A percentile compares a stretch with the other conserved stretches of the same genome.
Evolutionary conservation across 805 yeast genomes (phyloP).

Genomic region (Debaryomyces hansenii): DNA sequence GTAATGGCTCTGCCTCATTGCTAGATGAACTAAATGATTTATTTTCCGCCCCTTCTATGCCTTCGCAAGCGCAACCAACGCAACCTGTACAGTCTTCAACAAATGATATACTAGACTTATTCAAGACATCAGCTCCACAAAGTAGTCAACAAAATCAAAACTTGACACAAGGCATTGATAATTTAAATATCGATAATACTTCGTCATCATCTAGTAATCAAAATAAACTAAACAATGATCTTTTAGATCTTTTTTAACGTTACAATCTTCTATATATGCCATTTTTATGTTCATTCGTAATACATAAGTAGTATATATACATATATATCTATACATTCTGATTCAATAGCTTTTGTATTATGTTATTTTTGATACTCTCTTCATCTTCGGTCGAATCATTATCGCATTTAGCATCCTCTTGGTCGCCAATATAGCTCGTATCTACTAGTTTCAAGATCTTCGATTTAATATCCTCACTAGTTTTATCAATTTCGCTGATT

Average conservation of each 20-base stretch:
- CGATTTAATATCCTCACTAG: slow-evolving; percentile 38
- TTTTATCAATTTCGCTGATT: slow-evolving; percentile 45
- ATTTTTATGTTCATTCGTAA: background rate
- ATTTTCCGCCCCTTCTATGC: slow-evolving; percentile 45
- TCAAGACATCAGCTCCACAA: slow-evolving; percentile 21
- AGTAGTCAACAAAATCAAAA: slow-evolving; percentile 5
- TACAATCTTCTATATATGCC: background rate
- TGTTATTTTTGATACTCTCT: slow-evolving; percentile 2
- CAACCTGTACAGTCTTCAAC: slow-evolving; percentile 13
- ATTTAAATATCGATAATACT: slow-evolving; percentile 8
- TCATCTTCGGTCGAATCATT: background rate
- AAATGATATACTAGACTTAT: slow-evolving; percentile 50
- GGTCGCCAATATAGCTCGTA: background rate
- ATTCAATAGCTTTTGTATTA: slow-evolving; percentile 6
- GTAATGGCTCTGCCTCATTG: slow-evolving; percentile 36
- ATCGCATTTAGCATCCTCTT: background rate
- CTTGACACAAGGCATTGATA: slow-evolving; percentile 9
- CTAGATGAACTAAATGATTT: slow-evolving; percentile 77
- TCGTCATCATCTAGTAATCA: slow-evolving; percentile 1
- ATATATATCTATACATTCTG: slow-evolving; percentile 1
- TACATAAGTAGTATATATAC: slow-evolving; percentile 4
- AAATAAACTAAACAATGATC: slow-evolving; percentile 25
- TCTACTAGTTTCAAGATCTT: slow-evolving; percentile 21
- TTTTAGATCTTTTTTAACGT: slow-evolving; percentile 36
- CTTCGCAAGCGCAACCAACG: slow-evolving; percentile 14